Evolutionary conservation across 2,329 filamentous ascomycete genomes (phyloP).

Genomic region (Penicillium sp.): DNA sequence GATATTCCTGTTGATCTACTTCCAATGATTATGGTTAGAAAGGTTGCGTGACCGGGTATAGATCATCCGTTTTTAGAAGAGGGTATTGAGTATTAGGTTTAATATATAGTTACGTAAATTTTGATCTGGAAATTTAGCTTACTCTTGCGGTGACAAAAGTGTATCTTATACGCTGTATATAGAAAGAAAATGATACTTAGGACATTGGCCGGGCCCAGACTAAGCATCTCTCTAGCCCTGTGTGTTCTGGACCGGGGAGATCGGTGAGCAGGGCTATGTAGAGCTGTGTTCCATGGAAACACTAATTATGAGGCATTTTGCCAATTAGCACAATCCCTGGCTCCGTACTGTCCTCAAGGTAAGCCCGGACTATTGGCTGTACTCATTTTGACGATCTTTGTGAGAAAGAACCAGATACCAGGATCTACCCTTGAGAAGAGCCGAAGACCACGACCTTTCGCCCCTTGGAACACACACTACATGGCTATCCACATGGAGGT

Average conservation of each 20-base stretch:
- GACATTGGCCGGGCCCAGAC: no score
- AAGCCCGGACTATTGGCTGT: not conserved
- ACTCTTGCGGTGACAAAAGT: no score
- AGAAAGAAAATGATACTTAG: no score
- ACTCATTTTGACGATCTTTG: not conserved
- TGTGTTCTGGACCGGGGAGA: no score
- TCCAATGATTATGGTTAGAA: no score
- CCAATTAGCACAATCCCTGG: not conserved
- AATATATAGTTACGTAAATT: no score
- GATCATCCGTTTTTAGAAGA: no score
- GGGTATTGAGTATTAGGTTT: no score
- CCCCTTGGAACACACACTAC: not conserved
- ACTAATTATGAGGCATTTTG: not conserved
- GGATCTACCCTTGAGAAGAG: not conserved
- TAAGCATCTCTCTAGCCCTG: no score
- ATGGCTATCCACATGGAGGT: not conserved
- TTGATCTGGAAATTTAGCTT: no score
- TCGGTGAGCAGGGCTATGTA: not conserved
- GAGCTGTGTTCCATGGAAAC: not conserved
- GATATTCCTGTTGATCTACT: no score
- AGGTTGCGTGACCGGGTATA: no score
- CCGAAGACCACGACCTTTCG: not conserved
- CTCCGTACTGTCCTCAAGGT: not conserved
- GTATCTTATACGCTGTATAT: fast-evolving
- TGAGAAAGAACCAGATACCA: not conserved